Evolutionary conservation across 2,329 filamentous ascomycete species (phyloP), one percentile per base, ranked within the genome.

Genomic region (Zasmidium angulare): DNA sequence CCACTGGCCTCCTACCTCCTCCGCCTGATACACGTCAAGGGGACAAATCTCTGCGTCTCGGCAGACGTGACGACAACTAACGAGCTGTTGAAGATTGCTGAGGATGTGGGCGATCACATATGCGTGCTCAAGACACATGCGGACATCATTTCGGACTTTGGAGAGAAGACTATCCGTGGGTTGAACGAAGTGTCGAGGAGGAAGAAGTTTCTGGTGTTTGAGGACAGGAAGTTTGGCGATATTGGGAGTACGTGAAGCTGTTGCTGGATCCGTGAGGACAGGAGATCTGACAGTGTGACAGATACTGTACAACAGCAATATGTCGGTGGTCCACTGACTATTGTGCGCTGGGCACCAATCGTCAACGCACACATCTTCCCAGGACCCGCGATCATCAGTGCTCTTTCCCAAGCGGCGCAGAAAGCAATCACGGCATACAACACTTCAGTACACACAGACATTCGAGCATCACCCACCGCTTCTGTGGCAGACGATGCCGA

Each of bases 121-220:
- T 84, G 82, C 64, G 72, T 86, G 24, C 76, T 87, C 56, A 84
- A 86, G 72, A 83, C 85, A 3, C 83, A 86, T 68, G 84, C 82
- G 56, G 84, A 87, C 72, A 84, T 84, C 54, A 81, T 87, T 65
- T 79, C 81, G 62, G 84, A 87, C 71, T 87, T 84, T 78, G 80
- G 79, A 14, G 80, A 83, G 60, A 77, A 82, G 58, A 85, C 83
- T 1, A 81, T 81, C 19, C 67, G 76, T 58, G 75, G 77, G 0
- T 68, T 84, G 63, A 72, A 76, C 51, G 80, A 81, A 40, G 75
- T 83, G 47, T 76, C 79, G 1, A 70, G 72, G 65, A 73, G 79
- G 55, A 82, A 82, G 67, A 75, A 74, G 52, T 84, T 84, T 64
- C 60, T 83, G 14, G 74, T 83, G 40, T 84, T 84, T 64, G 81